Evolutionary conservation across 1,284 basidiomycete species (phyloP).

Genomic region (Termitomyces sp.): DNA sequence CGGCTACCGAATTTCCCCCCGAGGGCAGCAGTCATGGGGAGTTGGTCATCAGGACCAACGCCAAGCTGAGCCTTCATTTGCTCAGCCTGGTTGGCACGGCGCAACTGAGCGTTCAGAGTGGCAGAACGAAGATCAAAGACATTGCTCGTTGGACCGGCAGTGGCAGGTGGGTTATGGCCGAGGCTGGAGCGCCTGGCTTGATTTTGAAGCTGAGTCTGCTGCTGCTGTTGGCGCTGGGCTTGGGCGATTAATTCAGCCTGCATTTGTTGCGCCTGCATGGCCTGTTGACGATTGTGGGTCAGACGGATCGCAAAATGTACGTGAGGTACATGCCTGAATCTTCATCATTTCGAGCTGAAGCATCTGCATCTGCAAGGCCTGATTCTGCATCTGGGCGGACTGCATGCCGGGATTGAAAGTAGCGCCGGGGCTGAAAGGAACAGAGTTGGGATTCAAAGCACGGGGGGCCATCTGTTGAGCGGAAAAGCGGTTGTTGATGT

Average conservation of each 20-base stretch:
- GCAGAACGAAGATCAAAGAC: constrained; percentile 58
- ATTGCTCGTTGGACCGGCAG: constrained; percentile 60
- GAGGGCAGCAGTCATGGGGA: constrained; percentile 75
- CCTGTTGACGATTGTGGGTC: constrained; percentile 26
- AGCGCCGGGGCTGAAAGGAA: constrained; percentile 49
- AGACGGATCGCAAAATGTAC: constrained; percentile 6
- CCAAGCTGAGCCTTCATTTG: constrained; percentile 56
- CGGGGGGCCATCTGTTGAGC: constrained; percentile 53
- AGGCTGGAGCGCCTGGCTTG: constrained; percentile 42
- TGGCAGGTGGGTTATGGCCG: constrained; percentile 56
- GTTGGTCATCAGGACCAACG: constrained; percentile 45
- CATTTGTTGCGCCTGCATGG: constrained; percentile 42
- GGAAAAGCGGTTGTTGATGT: constrained; percentile 57
- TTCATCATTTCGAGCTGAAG: constrained; percentile 76
- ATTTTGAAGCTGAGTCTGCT: constrained; percentile 43
- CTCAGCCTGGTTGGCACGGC: constrained; percentile 63
- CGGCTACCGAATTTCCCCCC: constrained; percentile 73
- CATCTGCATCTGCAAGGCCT: constrained; percentile 72
- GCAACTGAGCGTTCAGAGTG: constrained; percentile 48
- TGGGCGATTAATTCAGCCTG: constrained; percentile 53
- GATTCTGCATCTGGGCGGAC: constrained; percentile 45
- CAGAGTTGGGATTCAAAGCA: constrained; percentile 53
- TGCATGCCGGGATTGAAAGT: constrained; percentile 38
- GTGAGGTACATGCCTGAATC: constrained; percentile 55
- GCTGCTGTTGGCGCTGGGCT: constrained; percentile 54